Conservation (phyloP, 202 grass and related monocot species). For the Schoenoplectus tabernaemontani region DNA sequence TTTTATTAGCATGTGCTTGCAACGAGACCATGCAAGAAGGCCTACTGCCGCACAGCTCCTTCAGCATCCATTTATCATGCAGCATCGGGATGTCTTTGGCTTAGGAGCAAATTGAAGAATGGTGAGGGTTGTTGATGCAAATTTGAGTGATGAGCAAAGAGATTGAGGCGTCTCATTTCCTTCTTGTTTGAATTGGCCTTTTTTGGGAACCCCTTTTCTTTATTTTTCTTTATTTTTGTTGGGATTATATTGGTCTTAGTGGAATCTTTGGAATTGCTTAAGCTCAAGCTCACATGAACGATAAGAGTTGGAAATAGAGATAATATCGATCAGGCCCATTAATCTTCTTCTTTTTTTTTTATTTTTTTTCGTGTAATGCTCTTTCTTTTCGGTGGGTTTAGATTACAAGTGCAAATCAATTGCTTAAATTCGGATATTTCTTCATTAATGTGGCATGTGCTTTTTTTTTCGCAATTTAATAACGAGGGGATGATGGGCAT, state of each 20-base stretch:
- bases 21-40: slow-evolving; percentile 57
- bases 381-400: slow-evolving; percentile 2
- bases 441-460: not conserved
- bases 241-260: slow-evolving; percentile 25
- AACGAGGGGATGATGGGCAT: slow-evolving; percentile 10
- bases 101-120: slow-evolving; percentile 5
- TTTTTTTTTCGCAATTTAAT: no score
- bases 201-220: not conserved
- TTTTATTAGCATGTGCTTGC: slow-evolving; percentile 80
- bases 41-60: slow-evolving; percentile 46
- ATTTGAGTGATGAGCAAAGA: slow-evolving; percentile 10
- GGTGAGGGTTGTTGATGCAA: not conserved
- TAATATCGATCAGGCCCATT: not conserved
- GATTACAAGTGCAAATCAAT: slow-evolving; percentile 19
- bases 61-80: slow-evolving; percentile 75
- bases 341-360: not conserved
- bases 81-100: not conserved
- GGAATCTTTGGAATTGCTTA: slow-evolving; percentile 14
- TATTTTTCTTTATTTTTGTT: not conserved
- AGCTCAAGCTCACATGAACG: slow-evolving; percentile 19
- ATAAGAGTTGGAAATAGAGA: slow-evolving; percentile 18
- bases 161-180: slow-evolving; percentile 12
- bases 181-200: slow-evolving; percentile 15
- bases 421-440: slow-evolving; percentile 5
- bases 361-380: slow-evolving; percentile 16